These are phyloP conservation scores for Chytriomyces confervae DNA, from an alignment of 192 early-diverging fungal genomes.

Conservation along the genomic window DNA sequence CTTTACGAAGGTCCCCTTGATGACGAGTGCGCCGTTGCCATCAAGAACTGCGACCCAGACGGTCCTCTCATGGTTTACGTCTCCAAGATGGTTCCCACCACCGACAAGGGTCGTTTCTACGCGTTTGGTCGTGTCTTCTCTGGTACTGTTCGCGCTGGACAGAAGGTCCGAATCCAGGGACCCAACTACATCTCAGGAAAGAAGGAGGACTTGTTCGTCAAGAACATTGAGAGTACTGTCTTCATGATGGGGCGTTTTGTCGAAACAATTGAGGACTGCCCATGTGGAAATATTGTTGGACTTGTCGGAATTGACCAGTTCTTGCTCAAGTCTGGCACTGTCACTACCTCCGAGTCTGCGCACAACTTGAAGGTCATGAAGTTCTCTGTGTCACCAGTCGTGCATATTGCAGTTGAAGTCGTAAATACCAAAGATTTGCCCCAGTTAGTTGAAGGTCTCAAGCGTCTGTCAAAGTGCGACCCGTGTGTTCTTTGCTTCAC, in stretches of 20 bases:
- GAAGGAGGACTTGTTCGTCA: constrained; percentile 93
- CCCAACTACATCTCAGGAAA: constrained; percentile 88
- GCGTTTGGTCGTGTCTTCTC: constrained; percentile 99
- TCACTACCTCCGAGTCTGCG: constrained; percentile 91
- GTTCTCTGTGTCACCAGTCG: constrained; percentile 99
- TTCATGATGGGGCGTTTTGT: constrained; percentile 99
- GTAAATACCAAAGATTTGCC: constrained; percentile 99
- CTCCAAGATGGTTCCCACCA: constrained; percentile 99
- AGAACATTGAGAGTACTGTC: constrained; percentile 97
- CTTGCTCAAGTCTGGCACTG: constrained; percentile 98
- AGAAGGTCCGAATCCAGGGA: constrained; percentile 99
- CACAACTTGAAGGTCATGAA: constrained; percentile 99
- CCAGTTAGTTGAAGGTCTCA: constrained; percentile 99
- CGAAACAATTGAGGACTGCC: constrained; percentile 98
- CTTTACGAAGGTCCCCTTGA: constrained; percentile 96
- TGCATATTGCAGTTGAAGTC: constrained; percentile 93
- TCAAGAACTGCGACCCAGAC: constrained; percentile 86
- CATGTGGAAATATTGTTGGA: constrained; percentile 93
- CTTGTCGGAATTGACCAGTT: constrained; percentile 99
- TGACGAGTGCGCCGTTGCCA: constrained; percentile 91
- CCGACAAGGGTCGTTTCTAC: constrained; percentile 99
- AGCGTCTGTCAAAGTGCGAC: constrained; percentile 99
- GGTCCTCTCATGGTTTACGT: constrained; percentile 99
- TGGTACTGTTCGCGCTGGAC: constrained; percentile 93
- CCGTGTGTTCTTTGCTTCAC: constrained; percentile 93